Conservation (phyloP, 129 eudicot species). For the Helianthus tuberosus region DNA sequence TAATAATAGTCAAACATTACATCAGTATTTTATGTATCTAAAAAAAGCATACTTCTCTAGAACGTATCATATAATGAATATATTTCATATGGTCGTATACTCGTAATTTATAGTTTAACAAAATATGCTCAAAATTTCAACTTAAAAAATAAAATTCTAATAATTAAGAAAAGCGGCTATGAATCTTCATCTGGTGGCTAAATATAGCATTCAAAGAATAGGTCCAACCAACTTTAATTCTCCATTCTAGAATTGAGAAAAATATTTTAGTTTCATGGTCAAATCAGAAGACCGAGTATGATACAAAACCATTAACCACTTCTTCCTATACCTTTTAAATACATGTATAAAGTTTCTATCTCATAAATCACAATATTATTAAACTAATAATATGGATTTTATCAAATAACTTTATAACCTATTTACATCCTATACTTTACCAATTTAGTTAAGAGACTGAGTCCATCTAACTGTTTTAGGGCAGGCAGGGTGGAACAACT, state of each 20-base stretch:
- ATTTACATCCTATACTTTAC: too few relatives aligned
- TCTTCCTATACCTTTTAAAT: background rate
- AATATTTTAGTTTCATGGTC: conserved; percentile 14
- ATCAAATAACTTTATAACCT: too few relatives aligned
- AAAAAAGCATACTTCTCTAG: too few relatives aligned
- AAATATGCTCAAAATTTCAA: background rate
- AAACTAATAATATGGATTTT: too few relatives aligned
- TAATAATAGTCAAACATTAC: too few relatives aligned
- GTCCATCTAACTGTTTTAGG: too few relatives aligned
- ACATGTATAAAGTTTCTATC: background rate
- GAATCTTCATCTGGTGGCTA: conserved; percentile 23
- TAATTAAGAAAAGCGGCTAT: background rate
- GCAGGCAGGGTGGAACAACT: too few relatives aligned
- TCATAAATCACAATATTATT: too few relatives aligned
- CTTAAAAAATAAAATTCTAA: background rate
- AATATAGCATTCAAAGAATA: conserved; percentile 24
- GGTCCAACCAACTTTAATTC: conserved; percentile 13
- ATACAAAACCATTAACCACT: background rate
- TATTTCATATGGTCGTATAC: too few relatives aligned
- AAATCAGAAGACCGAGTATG: conserved; percentile 5
- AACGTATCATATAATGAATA: too few relatives aligned
- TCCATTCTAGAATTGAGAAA: conserved; percentile 17
- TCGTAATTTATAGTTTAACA: background rate
- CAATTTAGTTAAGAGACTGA: too few relatives aligned
- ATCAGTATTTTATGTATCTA: too few relatives aligned